Conservation (phyloP, 352 stramenopile genomes). For the Pythium folliculosum region DNA sequence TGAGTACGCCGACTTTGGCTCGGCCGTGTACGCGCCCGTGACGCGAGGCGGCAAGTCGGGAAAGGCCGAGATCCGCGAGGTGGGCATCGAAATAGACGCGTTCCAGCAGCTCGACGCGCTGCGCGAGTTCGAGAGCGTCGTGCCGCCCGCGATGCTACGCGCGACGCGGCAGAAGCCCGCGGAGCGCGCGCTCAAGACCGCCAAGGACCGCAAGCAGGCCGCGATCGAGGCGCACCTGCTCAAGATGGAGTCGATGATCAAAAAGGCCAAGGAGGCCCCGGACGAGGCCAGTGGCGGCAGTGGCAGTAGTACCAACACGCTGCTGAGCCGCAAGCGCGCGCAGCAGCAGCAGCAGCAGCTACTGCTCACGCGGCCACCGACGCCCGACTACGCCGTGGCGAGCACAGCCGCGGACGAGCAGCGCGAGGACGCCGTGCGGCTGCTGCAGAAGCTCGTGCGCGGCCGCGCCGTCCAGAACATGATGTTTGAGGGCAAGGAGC, state of each 20-base stretch:
- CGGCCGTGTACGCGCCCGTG: slow-evolving; percentile 82
- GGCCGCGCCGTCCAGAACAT: slow-evolving; percentile 92
- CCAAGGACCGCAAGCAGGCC: slow-evolving; percentile 77
- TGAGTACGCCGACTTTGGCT: slow-evolving; percentile 87
- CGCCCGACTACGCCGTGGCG: slow-evolving; percentile 60
- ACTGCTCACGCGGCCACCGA: slow-evolving; percentile 69
- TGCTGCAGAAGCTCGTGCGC: slow-evolving; percentile 89
- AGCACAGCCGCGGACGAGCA: slow-evolving; percentile 50
- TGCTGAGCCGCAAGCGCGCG: slow-evolving; percentile 28
- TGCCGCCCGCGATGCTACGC: slow-evolving; percentile 57
- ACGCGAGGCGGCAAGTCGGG: slow-evolving; percentile 64
- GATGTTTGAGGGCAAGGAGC: slow-evolving; percentile 92
- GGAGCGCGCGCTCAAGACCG: slow-evolving; percentile 57
- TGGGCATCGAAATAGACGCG: slow-evolving; percentile 52
- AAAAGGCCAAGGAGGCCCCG: slow-evolving; percentile 50
- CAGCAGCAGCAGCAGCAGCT: slow-evolving; percentile 48
- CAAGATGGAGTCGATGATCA: slow-evolving; percentile 88
- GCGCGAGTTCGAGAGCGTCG: slow-evolving; percentile 58
- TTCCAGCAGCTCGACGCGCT: slow-evolving; percentile 61
- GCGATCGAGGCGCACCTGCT: slow-evolving; percentile 79
- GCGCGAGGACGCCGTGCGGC: slow-evolving; percentile 59
- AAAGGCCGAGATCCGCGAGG: slow-evolving; percentile 51
- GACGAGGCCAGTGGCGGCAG: slow-evolving; percentile 1
- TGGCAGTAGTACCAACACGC: slow-evolving; percentile 1
- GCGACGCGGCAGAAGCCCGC: slow-evolving; percentile 50